phyloP scores from a whole-genome alignment of 225 moss, liverwort and hornwort genomes.

The Lunularia cruciata region DNA sequence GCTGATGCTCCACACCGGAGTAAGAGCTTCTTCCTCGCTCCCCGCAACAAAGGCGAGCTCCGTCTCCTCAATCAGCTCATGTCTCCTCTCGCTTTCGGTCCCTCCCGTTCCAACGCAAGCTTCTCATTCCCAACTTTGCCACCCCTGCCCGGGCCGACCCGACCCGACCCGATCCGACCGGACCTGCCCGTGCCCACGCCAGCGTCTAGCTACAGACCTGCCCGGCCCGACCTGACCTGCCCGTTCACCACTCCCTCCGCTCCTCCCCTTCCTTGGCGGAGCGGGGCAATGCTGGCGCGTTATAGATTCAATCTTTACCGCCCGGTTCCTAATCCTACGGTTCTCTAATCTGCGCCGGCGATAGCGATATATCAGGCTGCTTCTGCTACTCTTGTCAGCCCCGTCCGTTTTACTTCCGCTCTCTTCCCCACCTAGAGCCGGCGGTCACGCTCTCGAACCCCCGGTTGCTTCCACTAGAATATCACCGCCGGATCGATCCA shows the following conservation, averaged over 20 bases:
- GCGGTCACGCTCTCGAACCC: not conserved
- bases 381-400: conserved; percentile 5
- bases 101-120: not conserved
- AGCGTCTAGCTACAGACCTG: not conserved
- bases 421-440: not conserved
- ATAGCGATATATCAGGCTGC: not conserved
- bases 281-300: not conserved
- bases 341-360: not conserved
- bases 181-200: not conserved
- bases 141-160: not conserved
- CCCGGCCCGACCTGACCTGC: not conserved
- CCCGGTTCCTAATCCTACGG: not conserved
- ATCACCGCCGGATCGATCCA: not conserved
- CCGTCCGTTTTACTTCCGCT: not conserved
- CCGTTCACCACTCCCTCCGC: not conserved
- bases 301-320: not conserved
- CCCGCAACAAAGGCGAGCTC: conserved; percentile 18
- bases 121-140: not conserved
- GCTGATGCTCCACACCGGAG: conserved; percentile 12
- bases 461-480: not conserved
- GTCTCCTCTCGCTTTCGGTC: conserved; percentile 1
- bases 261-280: not conserved
- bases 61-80: conserved; percentile 14
- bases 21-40: not conserved
- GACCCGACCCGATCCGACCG: not conserved